phyloP scores from a whole-genome alignment of 495 filamentous ascomycete species.

The Barbatosphaeria neglecta region DNA sequence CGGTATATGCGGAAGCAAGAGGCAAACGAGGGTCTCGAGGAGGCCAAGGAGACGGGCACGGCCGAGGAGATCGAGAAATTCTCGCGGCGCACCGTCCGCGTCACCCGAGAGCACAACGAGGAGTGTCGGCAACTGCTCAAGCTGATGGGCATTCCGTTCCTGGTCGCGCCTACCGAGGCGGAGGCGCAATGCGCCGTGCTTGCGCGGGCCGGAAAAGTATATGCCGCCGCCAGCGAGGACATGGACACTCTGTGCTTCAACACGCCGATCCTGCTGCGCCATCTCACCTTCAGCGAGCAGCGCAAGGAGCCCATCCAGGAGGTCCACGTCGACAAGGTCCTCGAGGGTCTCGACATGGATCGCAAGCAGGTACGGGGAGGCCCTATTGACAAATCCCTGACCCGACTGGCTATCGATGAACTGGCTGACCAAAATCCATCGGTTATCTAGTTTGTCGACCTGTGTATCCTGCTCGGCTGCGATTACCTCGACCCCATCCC shows the following conservation, averaged over 20 bases:
- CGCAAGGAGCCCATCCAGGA: slow-evolving; percentile 96
- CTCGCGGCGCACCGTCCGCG: slow-evolving; percentile 82
- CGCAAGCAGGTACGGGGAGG: slow-evolving; percentile 58
- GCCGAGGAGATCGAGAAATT: slow-evolving; percentile 98
- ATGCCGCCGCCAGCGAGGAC: slow-evolving; percentile 91
- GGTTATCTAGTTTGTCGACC: slow-evolving; percentile 69
- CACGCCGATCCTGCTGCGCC: slow-evolving; percentile 76
- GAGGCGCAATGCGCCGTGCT: slow-evolving; percentile 93
- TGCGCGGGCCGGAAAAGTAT: slow-evolving; percentile 87
- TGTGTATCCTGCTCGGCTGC: slow-evolving; percentile 95
- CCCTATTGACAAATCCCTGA: too few relatives aligned
- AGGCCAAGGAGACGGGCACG: slow-evolving; percentile 94
- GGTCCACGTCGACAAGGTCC: slow-evolving; percentile 71
- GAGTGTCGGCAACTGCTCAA: slow-evolving; percentile 85
- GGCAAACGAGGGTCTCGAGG: slow-evolving; percentile 76
- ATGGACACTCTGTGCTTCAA: slow-evolving; percentile 99
- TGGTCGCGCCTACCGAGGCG: slow-evolving; percentile 90
- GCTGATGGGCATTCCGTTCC: slow-evolving; percentile 92
- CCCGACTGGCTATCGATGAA: too few relatives aligned
- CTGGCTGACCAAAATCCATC: neutral
- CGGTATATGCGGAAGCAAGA: slow-evolving; percentile 84
- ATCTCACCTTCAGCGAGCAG: slow-evolving; percentile 94
- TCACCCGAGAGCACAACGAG: slow-evolving; percentile 91
- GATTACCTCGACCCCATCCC: slow-evolving; percentile 96
- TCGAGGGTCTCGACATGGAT: slow-evolving; percentile 81